phyloP scores from a whole-genome alignment of 1,284 basidiomycete genomes.

The Tylopilus sp. region DNA sequence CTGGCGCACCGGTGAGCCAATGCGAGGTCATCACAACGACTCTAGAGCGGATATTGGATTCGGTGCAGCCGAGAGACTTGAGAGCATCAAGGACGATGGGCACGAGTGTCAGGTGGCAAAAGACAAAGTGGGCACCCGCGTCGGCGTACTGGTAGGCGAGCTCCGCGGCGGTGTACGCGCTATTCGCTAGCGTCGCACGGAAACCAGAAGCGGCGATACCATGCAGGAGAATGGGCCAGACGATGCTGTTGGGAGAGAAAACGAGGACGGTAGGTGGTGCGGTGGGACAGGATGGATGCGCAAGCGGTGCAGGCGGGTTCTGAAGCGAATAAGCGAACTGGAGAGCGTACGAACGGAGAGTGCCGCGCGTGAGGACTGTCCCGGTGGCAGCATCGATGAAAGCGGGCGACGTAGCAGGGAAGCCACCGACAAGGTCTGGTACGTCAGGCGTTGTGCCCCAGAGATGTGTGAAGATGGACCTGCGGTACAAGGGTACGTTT shows the following conservation, averaged over 20 bases:
- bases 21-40: conserved; percentile 46
- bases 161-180: conserved; percentile 45
- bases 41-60: conserved; percentile 43
- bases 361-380: conserved; percentile 53
- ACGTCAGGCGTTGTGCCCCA: conserved; percentile 35
- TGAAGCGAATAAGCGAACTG: conserved; percentile 54
- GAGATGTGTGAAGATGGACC: conserved; percentile 56
- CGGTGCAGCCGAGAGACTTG: conserved; percentile 39
- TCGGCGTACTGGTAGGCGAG: conserved; percentile 54
- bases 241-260: conserved; percentile 61
- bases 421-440: conserved; percentile 42
- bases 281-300: conserved; percentile 38
- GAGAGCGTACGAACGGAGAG: conserved; percentile 43
- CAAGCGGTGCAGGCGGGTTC: conserved; percentile 28
- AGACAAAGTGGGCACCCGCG: conserved; percentile 52
- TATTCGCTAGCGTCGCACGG: conserved; percentile 48
- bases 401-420: conserved; percentile 46
- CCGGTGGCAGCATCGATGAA: conserved; percentile 69
- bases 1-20: conserved; percentile 44
- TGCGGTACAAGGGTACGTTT: conserved; percentile 28
- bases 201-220: conserved; percentile 57
- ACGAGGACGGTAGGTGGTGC: conserved; percentile 43
- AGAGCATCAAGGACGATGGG: conserved; percentile 47
- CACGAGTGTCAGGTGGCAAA: conserved; percentile 54
- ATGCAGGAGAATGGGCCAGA: conserved; percentile 61